A percentile compares a stretch with the other conserved stretches of the same genome.
These are phyloP conservation scores for Butyriboletus loyo DNA, from an alignment of 768 basidiomycete species.

Conservation along the genomic window DNA sequence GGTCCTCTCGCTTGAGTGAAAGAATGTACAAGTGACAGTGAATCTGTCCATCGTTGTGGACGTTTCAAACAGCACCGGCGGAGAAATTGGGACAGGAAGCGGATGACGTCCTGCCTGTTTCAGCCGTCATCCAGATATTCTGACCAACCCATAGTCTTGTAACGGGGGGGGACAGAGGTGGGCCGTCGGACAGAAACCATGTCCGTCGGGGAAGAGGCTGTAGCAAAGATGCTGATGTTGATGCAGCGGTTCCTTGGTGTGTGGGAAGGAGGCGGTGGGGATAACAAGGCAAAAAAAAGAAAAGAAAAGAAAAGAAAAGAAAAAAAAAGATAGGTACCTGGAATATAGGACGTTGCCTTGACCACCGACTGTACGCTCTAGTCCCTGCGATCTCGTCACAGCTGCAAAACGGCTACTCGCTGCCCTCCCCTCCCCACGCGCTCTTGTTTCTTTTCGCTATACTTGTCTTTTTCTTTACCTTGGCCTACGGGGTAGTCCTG, in stretches of 20 bases:
- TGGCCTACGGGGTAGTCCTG: constrained; percentile 25
- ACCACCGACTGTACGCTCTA: constrained; percentile 43
- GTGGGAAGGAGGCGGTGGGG: constrained; percentile 14
- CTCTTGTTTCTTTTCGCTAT: constrained; percentile 14
- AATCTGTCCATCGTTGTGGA: no score
- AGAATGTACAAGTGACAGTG: no score
- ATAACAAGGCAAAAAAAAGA: constrained; percentile 12
- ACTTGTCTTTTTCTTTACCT: constrained; percentile 15
- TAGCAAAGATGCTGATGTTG: no score
- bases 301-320: neutral
- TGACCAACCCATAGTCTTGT: no score
- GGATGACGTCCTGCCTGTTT: neutral
- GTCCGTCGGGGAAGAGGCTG: neutral
- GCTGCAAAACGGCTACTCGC: constrained; percentile 17
- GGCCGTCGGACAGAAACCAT: neutral
- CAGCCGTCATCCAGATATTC: neutral
- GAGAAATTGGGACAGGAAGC: neutral
- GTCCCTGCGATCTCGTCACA: constrained; percentile 34
- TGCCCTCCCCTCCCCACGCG: constrained; percentile 12
- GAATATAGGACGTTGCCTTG: constrained; percentile 45
- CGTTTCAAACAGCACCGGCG: neutral
- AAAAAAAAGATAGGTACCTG: constrained; percentile 2
- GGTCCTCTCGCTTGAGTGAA: no score
- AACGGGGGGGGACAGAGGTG: no score
- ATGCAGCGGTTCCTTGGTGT: neutral